Base-by-base conservation (phyloP, 805 yeast species). In the Komagataella pastoris region DNA sequence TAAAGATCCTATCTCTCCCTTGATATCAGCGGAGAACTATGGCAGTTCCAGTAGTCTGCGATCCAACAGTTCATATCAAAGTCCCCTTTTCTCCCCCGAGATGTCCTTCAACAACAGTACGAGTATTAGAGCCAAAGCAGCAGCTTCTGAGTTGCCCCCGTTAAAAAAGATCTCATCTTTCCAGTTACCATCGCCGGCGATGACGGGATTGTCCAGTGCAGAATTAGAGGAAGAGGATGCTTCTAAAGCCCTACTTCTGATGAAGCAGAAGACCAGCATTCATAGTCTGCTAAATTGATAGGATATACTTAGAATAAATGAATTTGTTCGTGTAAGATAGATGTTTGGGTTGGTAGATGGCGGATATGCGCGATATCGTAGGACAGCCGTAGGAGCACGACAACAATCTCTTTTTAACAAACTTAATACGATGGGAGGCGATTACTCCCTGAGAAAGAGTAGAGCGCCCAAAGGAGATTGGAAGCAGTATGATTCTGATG, bases 381-480 rank as follows among this genome's bases (percentile, higher is more conserved):
- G 14, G 8, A 12, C 6, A 30, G n/a, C 40, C 18, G 18, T 18
- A 10, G 12, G 40, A 30, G 40, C 40, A 10, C 14, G 40, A 14
- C 14, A 10, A 30, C 40, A 14, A 14, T 12, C 5, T 6, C 40
- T 19, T 17, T 18, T 7, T 19, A n/a, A 47, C 17, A 24, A 18
- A 18, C 12, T 14, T 45, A 18, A 45, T 18, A 45, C 19, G 6
- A 45, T 17, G 47, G 24, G 23, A 24, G 48, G 36, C 12, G 48
- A 47, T 19, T 18, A n/a, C 17, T 17, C 48, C 14, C 7, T 47
- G 8, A 47, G 56, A 24, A 54, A 54, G 50, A 54, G 56, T 47
- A 52, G 56, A 46, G 54, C 49, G 12, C 56, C 54, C 40, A 50
- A 48, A 30, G 54, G 56, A n/a, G 54, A 50, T 21, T 54, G 56